Evolutionary conservation across 768 basidiomycete species (phyloP), one percentile per base, ranked within the genome.

Genomic region (Tulasnella sp.): DNA sequence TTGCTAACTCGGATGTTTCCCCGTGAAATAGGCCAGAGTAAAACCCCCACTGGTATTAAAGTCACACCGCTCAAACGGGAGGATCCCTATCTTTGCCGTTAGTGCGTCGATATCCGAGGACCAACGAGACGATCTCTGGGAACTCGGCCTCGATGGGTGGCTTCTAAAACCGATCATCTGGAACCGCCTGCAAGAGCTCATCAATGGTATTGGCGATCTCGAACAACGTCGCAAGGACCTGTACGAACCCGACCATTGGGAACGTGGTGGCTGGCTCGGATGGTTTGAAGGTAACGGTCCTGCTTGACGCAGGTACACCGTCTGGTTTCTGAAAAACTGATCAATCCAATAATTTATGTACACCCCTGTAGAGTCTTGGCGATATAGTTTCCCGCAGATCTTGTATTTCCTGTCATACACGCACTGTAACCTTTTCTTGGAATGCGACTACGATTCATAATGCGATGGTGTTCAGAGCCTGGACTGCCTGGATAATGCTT

Each of bases 131-230:
- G 75, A 81, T 53, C 68, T 87, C 50, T 67, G 71, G 6, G 65
- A 71, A 11, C 67, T 73, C 43, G 80, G 85, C 37, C 76, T 87
- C 66, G 84, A 87, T 65, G 87, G 86, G 3, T 91, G 85, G 85
- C 77, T 87, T 15, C 70, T 89, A 60, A 89, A 89, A 68, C 88
- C 86, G 0, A 80, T 89, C 62, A 81, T 87, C 66, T 88, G 86
- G 68, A 77, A 78, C 60, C 73, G 86, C 12, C 73, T 89, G 9
- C 68, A 74, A 21, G 64, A 67, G 2, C 71, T 91, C 31, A 66
- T 90, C 19, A 68, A 70, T 9, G 86, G 84, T 0, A 73, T 86
- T 12, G 73, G 71, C 3, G 79, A 86, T 60, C 65, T 68, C 0
- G 59, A 59, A 1, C 77, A 80, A 62, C 76, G 84, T 23, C 62